These are phyloP conservation scores for Metschnikowia cerradonensis DNA, from an alignment of 805 yeast species.

Conservation along the genomic window DNA sequence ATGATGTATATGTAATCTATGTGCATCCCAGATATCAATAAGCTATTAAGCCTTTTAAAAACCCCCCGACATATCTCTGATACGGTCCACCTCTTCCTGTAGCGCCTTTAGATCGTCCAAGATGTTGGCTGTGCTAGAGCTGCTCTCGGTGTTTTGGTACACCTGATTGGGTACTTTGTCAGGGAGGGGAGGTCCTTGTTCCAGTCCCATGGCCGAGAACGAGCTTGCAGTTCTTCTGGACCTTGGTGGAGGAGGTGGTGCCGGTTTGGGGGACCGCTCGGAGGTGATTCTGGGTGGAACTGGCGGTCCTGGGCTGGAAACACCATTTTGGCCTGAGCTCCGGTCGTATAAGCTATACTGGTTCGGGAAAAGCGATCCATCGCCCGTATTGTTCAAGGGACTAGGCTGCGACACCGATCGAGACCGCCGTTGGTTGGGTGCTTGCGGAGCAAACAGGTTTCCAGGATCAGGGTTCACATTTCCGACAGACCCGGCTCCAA, in stretches of 20 bases:
- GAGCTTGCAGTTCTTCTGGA: constrained; percentile 29
- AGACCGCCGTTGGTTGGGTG: constrained; percentile 36
- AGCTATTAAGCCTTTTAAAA: constrained; percentile 14
- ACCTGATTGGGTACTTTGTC: constrained; percentile 19
- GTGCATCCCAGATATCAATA: constrained; percentile 10
- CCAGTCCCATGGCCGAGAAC: constrained; percentile 7
- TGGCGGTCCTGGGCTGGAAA: constrained; percentile 10
- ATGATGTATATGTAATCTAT: not conserved
- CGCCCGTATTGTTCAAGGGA: constrained; percentile 2
- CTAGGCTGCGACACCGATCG: constrained; percentile 32
- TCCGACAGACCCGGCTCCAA: constrained; percentile 4
- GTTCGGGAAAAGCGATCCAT: not conserved
- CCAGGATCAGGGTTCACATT: not conserved
- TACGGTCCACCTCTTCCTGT: constrained; percentile 65
- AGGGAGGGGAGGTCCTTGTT: constrained; percentile 13
- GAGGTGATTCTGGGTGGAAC: constrained; percentile 21
- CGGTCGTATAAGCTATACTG: not conserved
- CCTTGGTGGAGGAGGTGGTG: constrained; percentile 43
- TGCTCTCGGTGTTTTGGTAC: constrained; percentile 11
- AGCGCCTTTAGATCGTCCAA: constrained; percentile 62
- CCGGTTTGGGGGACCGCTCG: constrained; percentile 4
- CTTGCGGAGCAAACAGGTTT: constrained; percentile 21
- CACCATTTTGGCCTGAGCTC: not conserved
- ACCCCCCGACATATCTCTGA: constrained; percentile 46
- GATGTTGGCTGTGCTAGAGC: constrained; percentile 45